These are phyloP conservation scores for Psilocybe mexicana DNA, from an alignment of 1,284 basidiomycete species.

Conservation along the genomic window DNA sequence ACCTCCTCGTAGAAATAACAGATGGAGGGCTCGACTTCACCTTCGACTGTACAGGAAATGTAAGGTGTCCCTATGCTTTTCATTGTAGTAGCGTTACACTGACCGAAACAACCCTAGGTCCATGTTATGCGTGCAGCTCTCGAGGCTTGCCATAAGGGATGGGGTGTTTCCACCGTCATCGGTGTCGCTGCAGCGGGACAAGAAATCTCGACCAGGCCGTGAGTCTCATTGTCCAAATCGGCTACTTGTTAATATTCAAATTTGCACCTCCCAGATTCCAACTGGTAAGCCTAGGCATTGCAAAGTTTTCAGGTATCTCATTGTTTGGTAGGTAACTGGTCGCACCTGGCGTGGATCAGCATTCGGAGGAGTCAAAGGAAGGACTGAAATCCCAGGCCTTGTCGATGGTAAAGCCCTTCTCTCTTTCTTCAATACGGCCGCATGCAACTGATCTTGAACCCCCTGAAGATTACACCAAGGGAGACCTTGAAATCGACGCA, in stretches of 20 bases:
- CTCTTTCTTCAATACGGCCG: neutral
- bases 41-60: constrained; percentile 96
- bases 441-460: neutral
- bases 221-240: constrained; percentile 35
- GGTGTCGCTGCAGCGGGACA: constrained; percentile 96
- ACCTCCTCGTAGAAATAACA: constrained; percentile 89
- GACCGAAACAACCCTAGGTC: constrained; percentile 47
- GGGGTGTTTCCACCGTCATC: constrained; percentile 95
- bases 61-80: constrained; percentile 33
- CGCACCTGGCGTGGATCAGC: constrained; percentile 95
- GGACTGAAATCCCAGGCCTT: constrained; percentile 90
- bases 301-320: neutral
- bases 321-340: constrained; percentile 67
- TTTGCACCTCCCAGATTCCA: constrained; percentile 61
- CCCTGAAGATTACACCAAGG: constrained; percentile 66
- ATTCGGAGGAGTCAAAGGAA: constrained; percentile 98
- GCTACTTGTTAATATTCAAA: constrained; percentile 1
- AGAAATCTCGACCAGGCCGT: constrained; percentile 96
- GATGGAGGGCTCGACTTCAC: constrained; percentile 98
- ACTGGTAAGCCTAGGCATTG: constrained; percentile 35
- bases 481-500: constrained; percentile 83
- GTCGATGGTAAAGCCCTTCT: constrained; percentile 60
- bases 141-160: constrained; percentile 99
- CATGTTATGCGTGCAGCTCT: constrained; percentile 95
- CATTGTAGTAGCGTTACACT: neutral